phyloP scores from a whole-genome alignment of 2,329 filamentous ascomycete genomes.

The Ophiostoma piceae region DNA sequence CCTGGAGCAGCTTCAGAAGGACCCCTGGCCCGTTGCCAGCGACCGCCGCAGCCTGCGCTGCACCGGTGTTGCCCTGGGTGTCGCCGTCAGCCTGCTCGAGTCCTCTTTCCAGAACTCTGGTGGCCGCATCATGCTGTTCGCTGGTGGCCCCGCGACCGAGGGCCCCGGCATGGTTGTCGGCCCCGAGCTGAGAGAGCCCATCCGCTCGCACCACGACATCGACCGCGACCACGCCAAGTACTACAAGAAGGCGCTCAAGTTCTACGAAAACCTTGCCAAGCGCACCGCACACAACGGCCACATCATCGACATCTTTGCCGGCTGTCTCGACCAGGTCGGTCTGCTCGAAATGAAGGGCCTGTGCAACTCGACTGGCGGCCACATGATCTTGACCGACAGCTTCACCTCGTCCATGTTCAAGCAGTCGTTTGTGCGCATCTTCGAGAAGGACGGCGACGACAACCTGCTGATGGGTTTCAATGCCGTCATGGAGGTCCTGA shows the following conservation, averaged over 20 bases:
- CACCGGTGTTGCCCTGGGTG: slow-evolving; percentile 92
- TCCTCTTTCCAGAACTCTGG: slow-evolving; percentile 94
- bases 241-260: slow-evolving; percentile 98
- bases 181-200: slow-evolving; percentile 90
- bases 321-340: slow-evolving; percentile 94
- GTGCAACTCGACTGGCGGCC: slow-evolving; percentile 90
- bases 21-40: slow-evolving; percentile 94
- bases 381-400: slow-evolving; percentile 97
- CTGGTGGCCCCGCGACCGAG: slow-evolving; percentile 89
- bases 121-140: slow-evolving; percentile 94
- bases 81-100: slow-evolving; percentile 87
- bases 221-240: slow-evolving; percentile 99
- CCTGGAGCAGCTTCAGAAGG: slow-evolving; percentile 89
- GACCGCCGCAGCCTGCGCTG: slow-evolving; percentile 87
- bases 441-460: slow-evolving; percentile 92
- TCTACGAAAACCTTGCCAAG: slow-evolving; percentile 92
- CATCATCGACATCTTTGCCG: slow-evolving; percentile 95
- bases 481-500: slow-evolving; percentile 88
- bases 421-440: slow-evolving; percentile 93
- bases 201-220: slow-evolving; percentile 97
- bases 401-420: slow-evolving; percentile 99
- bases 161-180: slow-evolving; percentile 96
- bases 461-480: slow-evolving; percentile 98
- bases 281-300: slow-evolving; percentile 94
- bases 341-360: slow-evolving; percentile 97